Percentiles rank a stretch among this genome's conserved stretches.
Conservation (phyloP, 2,329 filamentous ascomycete genomes). For the Pseudogymnoascus sp. region DNA sequence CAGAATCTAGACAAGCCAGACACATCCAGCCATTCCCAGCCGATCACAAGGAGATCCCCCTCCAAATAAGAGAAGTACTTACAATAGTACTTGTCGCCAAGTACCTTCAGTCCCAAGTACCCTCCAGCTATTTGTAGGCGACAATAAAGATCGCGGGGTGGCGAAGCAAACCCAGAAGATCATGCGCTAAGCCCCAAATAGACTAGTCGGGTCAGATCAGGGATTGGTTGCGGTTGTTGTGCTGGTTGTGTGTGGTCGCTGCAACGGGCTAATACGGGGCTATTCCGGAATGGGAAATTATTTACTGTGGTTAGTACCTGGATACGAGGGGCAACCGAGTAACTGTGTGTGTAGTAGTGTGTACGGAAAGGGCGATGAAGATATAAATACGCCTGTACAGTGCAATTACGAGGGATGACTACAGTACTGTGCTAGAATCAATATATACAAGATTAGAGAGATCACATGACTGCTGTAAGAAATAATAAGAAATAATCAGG, state of each 20-base stretch:
- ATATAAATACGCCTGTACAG: neutral
- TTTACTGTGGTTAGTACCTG: neutral
- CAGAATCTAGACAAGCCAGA: no score
- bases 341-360: neutral
- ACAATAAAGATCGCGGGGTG: neutral
- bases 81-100: neutral
- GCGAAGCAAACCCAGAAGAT: neutral
- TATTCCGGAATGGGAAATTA: neutral
- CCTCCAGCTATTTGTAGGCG: neutral
- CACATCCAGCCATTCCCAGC: neutral
- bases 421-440: no score
- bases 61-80: neutral
- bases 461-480: neutral
- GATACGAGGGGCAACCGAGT: neutral
- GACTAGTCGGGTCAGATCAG: neutral
- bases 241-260: neutral
- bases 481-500: no score
- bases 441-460: neutral
- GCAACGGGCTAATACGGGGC: neutral
- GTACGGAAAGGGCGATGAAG: neutral
- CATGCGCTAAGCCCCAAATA: neutral
- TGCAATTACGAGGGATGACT: neutral
- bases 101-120: neutral
- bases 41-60: neutral
- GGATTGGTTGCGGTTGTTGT: neutral